These are phyloP conservation scores for Ocimum tenuiflorum DNA, from an alignment of 257 asterid genomes.

Conservation along the genomic window DNA sequence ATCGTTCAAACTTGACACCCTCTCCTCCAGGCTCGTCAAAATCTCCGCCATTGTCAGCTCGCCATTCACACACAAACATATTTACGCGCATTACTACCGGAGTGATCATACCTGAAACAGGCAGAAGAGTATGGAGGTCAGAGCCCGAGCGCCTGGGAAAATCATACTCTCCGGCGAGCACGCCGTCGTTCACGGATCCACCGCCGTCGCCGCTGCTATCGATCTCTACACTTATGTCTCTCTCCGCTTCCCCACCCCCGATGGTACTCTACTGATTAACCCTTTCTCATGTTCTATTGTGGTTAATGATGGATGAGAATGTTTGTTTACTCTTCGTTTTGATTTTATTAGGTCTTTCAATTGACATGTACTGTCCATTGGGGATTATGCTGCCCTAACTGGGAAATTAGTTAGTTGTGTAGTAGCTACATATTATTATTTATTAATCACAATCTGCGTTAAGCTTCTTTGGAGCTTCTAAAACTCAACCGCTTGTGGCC, in stretches of 20 bases:
- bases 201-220: conserved; percentile 96
- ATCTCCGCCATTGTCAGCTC: conserved; percentile 28
- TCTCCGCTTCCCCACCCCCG: conserved; percentile 79
- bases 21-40: conserved; percentile 3
- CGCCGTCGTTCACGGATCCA: conserved; percentile 95
- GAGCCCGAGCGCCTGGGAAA: conserved; percentile 96
- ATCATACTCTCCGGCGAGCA: conserved; percentile 95
- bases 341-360: conserved; percentile 6
- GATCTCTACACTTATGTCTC: conserved; percentile 89
- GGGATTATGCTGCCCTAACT: background rate
- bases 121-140: conserved; percentile 62
- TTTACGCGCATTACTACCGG: background rate
- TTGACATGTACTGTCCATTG: background rate
- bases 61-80: conserved; percentile 7
- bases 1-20: conserved; percentile 20
- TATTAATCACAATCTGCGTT: background rate
- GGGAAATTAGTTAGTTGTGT: background rate
- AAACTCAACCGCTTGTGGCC: background rate
- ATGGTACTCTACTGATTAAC: conserved; percentile 30
- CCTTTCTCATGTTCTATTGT: background rate
- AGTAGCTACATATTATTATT: too few species aligned
- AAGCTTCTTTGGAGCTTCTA: conserved; percentile 2
- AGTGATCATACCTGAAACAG: background rate
- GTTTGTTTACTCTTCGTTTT: background rate
- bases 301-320: conserved; percentile 1